Conservation (phyloP, 106 monocot species). For the Dendrobium nobile region DNA sequence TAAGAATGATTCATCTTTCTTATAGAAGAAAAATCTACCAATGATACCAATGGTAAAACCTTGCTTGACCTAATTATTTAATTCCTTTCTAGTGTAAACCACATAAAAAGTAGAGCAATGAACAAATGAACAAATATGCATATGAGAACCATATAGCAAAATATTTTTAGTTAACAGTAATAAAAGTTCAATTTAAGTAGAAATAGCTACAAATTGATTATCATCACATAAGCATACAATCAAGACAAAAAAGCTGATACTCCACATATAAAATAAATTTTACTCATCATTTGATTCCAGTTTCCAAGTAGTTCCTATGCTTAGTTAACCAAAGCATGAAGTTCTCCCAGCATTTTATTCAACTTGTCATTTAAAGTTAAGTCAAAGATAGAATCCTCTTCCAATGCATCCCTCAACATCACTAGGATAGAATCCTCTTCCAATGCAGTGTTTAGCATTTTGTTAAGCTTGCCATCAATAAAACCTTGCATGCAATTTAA, state of each 20-base stretch:
- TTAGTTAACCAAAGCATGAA: constrained; percentile 39
- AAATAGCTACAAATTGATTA: not conserved
- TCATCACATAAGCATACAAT: not conserved
- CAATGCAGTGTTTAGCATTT: too few relatives aligned
- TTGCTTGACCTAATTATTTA: too few relatives aligned
- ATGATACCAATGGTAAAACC: too few relatives aligned
- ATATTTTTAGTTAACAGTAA: not conserved
- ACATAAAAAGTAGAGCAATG: not conserved
- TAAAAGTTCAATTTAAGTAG: not conserved
- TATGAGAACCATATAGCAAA: not conserved
- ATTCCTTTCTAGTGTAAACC: not conserved
- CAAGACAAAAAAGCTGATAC: not conserved
- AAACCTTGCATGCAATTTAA: too few relatives aligned
- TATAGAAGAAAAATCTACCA: too few relatives aligned
- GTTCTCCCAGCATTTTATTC: constrained; percentile 37
- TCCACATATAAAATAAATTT: constrained; percentile 49
- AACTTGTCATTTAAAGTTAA: constrained; percentile 42
- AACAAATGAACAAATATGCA: not conserved
- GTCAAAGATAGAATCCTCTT: constrained; percentile 26
- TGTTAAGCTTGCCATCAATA: too few relatives aligned
- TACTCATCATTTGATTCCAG: constrained; percentile 34
- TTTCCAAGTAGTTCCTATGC: constrained; percentile 43
- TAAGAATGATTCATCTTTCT: too few relatives aligned
- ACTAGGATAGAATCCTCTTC: too few relatives aligned
- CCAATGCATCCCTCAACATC: constrained; percentile 45